These are phyloP conservation scores for Neurospora africana DNA, from an alignment of 495 filamentous ascomycete genomes.

Conservation along the genomic window DNA sequence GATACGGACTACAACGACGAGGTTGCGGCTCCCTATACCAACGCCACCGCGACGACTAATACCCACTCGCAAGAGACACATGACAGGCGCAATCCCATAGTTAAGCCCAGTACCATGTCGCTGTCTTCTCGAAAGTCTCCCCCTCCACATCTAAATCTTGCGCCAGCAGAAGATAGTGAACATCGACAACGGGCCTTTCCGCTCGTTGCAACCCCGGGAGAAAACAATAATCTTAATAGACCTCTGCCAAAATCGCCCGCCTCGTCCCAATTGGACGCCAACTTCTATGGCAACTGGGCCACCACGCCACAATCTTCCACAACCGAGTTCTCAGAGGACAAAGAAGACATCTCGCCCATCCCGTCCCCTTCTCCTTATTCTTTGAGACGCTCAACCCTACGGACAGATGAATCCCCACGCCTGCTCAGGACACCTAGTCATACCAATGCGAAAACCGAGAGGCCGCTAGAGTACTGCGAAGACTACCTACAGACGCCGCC, in stretches of 20 bases:
- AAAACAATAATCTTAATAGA: constrained; percentile 33
- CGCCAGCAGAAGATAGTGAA: constrained; percentile 20
- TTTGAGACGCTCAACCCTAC: constrained; percentile 22
- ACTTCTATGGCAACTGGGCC: constrained; percentile 41
- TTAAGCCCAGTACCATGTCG: constrained; percentile 31
- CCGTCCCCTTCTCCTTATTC: constrained; percentile 32
- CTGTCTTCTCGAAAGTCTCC: constrained; percentile 32
- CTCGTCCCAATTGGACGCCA: constrained; percentile 36
- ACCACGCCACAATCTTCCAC: constrained; percentile 29
- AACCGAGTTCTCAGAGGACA: constrained; percentile 36
- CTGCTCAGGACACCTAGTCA: constrained; percentile 23
- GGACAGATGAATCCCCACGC: constrained; percentile 30
- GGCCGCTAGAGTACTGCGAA: constrained; percentile 32
- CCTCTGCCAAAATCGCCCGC: constrained; percentile 42
- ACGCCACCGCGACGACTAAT: constrained; percentile 1
- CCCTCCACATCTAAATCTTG: constrained; percentile 39
- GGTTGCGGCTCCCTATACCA: constrained; percentile 1
- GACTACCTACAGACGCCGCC: constrained; percentile 36
- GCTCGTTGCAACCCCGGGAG: constrained; percentile 1
- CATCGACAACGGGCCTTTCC: constrained; percentile 5
- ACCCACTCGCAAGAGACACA: constrained; percentile 12
- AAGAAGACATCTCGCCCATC: constrained; percentile 37
- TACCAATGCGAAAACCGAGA: constrained; percentile 23
- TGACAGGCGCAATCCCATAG: constrained; percentile 16
- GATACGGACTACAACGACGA: constrained; percentile 21